Evolutionary conservation across 2,329 filamentous ascomycete species (phyloP).

Genomic region (Penicillium sp.): DNA sequence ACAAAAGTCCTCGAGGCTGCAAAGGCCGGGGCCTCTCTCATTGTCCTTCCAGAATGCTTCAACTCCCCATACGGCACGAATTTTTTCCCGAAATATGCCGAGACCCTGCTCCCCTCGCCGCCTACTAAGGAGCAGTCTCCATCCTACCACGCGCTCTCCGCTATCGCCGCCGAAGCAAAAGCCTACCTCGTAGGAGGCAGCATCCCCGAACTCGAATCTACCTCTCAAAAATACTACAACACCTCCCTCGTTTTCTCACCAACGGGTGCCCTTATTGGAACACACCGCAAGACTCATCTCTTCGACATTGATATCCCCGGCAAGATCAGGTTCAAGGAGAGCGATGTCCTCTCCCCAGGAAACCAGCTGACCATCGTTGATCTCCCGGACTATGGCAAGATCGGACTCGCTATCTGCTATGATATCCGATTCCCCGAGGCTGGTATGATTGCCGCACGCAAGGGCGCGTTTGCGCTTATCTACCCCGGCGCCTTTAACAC

Average conservation of each 20-base stretch:
- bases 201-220: conserved; percentile 78
- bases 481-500: conserved; percentile 98
- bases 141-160: conserved; percentile 81
- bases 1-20: conserved; percentile 83
- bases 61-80: conserved; percentile 95
- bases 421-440: conserved; percentile 96
- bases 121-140: conserved; percentile 73
- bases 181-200: conserved; percentile 89
- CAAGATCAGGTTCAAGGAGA: conserved; percentile 89
- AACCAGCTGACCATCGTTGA: conserved; percentile 85
- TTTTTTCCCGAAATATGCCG: conserved; percentile 90
- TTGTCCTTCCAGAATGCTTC: conserved; percentile 97
- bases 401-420: conserved; percentile 94
- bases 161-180: conserved; percentile 77
- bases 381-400: conserved; percentile 83
- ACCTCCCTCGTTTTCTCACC: conserved; percentile 85
- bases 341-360: conserved; percentile 83
- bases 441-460: conserved; percentile 83
- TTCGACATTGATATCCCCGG: conserved; percentile 98
- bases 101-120: conserved; percentile 79
- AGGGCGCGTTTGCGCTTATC: conserved; percentile 83
- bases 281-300: conserved; percentile 91
- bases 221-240: conserved; percentile 81
- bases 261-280: conserved; percentile 76
- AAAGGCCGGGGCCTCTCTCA: conserved; percentile 74